Percentiles rank a stretch among this genome's conserved stretches.
Evolutionary conservation across 345 rosid genomes (phyloP).

Genomic region (Populus nigra): DNA sequence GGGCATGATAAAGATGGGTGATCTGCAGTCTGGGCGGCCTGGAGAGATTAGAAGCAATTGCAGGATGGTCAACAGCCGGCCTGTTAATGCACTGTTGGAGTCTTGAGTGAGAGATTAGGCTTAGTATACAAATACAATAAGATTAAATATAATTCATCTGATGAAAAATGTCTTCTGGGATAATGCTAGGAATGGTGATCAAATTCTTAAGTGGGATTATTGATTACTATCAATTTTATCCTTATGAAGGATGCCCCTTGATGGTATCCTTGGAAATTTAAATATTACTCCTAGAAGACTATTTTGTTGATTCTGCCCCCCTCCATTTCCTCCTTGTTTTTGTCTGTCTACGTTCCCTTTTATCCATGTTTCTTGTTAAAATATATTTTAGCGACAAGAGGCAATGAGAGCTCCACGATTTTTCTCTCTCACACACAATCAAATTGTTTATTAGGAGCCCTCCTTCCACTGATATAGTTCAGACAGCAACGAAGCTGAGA

Average conservation of each 20-base stretch:
- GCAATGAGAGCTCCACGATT: too few relatives aligned
- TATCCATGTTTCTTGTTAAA: neutral
- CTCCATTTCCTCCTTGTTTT: neutral
- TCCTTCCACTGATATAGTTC: neutral
- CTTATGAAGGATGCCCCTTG: neutral
- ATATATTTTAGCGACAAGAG: too few relatives aligned
- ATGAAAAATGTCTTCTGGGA: neutral
- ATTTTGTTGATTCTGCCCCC: neutral
- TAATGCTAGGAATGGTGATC: neutral
- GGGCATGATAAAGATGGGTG: slow-evolving; percentile 89
- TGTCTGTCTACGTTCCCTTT: neutral
- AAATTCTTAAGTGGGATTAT: neutral
- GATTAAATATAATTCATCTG: neutral
- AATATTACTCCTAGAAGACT: neutral
- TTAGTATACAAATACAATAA: neutral
- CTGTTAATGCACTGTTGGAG: slow-evolving; percentile 27
- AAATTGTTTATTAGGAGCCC: neutral
- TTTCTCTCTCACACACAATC: neutral
- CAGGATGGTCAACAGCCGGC: slow-evolving; percentile 51
- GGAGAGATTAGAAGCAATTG: slow-evolving; percentile 76
- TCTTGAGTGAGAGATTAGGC: slow-evolving; percentile 11
- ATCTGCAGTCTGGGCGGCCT: slow-evolving; percentile 60
- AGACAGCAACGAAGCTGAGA: too few relatives aligned
- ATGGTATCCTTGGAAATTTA: slow-evolving; percentile 6
- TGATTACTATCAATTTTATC: neutral